Percentiles rank a stretch among this genome's conserved stretches.
These are phyloP conservation scores for Jimgerdemannia lactiflua DNA, from an alignment of 192 early-diverging fungal species.

Conservation along the genomic window DNA sequence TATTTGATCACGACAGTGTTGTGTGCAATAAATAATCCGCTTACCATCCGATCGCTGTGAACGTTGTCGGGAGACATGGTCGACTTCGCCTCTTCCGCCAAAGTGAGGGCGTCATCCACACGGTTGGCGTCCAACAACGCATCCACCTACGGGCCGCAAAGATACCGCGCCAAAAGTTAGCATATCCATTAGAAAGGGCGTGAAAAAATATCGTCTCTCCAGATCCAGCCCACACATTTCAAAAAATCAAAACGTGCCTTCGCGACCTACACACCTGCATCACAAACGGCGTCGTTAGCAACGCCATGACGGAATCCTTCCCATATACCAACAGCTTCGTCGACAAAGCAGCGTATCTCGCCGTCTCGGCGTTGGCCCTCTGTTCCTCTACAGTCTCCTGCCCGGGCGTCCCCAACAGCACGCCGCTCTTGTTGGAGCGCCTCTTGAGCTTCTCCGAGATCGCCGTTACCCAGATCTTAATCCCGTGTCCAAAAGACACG, in stretches of 20 bases:
- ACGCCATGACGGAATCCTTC: conserved; percentile 52
- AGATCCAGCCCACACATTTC: background rate
- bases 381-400: background rate
- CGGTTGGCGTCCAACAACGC: conserved; percentile 50
- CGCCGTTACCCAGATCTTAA: conserved; percentile 43
- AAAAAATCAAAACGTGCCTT: background rate
- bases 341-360: conserved; percentile 32
- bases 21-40: background rate
- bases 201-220: too few relatives aligned
- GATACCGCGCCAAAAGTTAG: too few relatives aligned
- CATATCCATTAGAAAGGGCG: too few relatives aligned
- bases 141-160: conserved; percentile 31
- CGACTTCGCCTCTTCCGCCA: conserved; percentile 47
- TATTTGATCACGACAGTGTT: background rate
- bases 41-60: conserved; percentile 45
- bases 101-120: conserved; percentile 59
- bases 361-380: conserved; percentile 5
- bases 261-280: conserved; percentile 41
- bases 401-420: background rate
- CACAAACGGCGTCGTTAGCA: conserved; percentile 56
- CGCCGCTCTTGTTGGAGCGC: background rate
- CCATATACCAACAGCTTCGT: conserved; percentile 57
- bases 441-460: conserved; percentile 27
- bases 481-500: conserved; percentile 48
- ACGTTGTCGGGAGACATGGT: conserved; percentile 44